phyloP scores from a whole-genome alignment of 257 asterid species.

The Solanum acaule region DNA sequence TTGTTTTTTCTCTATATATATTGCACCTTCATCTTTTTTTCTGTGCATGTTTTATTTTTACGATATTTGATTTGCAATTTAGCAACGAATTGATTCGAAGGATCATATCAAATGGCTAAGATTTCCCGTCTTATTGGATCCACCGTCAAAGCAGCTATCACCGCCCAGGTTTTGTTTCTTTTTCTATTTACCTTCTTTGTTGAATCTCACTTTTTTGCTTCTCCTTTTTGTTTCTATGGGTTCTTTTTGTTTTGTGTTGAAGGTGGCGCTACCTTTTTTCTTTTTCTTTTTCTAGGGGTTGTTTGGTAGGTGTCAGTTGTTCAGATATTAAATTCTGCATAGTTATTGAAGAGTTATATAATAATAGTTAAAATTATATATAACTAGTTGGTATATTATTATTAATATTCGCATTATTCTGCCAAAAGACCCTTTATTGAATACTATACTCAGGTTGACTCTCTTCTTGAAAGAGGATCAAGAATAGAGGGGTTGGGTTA shows the following conservation, averaged over 20 bases:
- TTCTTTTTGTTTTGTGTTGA: neutral
- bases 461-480: neutral
- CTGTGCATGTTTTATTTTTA: neutral
- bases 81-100: neutral
- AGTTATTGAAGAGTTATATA: neutral
- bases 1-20: neutral
- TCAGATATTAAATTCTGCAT: neutral
- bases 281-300: neutral
- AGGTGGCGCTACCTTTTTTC: neutral
- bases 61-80: neutral
- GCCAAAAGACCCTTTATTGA: neutral
- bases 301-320: neutral
- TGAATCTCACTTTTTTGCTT: neutral
- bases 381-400: no score
- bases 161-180: conserved; percentile 21
- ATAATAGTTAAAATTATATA: no score
- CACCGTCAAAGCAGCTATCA: conserved; percentile 26
- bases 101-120: neutral
- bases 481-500: neutral
- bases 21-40: neutral
- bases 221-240: neutral
- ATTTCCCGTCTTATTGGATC: conserved; percentile 47
- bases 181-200: neutral
- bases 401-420: neutral
- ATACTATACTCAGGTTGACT: neutral